Evolutionary conservation across 2,329 filamentous ascomycete species (phyloP), one percentile per base, ranked within the genome.

Genomic region (Trichoderma sp.): DNA sequence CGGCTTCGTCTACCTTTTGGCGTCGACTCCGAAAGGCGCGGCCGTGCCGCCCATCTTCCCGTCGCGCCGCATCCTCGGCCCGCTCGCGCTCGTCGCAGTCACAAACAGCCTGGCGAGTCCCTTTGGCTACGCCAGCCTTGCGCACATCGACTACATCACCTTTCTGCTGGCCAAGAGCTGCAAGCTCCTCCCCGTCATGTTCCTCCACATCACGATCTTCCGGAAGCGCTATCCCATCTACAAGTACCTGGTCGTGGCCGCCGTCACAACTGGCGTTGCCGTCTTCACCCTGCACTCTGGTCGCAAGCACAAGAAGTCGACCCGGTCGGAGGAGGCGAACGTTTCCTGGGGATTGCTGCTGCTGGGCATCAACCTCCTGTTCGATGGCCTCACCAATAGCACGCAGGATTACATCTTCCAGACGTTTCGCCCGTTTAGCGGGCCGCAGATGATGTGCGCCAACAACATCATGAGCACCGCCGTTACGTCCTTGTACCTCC

Each of bases 391-490:
- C 64, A 98, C 94, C 68, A 99, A 99, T 80, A 93, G 91, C 64
- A 97, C 94, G 2, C 95, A 99, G 83, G 95, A 99, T 79, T 90
- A 97, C 79, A 93, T 99, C 78, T 97, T 98, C 78, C 80, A 81
- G 71, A 84, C 87, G 7, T 97, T 93, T 80, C 88, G 88, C 71
- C 89, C 90, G 15, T 97, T 95, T 78, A 88, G 89, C 3, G 95
- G 95, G 10, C 93, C 94, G 69, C 95, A 99, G 85, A 99, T 99
- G 95, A 99, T 99, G 95, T 96, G 94, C 77, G 94, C 94, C 45
- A 93, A 97, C 80, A 99, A 98, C 78, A 83, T 97, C 67, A 91
- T 98, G 79, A 90, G 88, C 73, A 94, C 93, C 4, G 76, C 89
- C 56, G 83, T 98, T 67, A 98, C 94, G 4, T 84, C 87, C 22